Base-by-base conservation (phyloP, 306 rosid species). In the Malus asiatica region DNA sequence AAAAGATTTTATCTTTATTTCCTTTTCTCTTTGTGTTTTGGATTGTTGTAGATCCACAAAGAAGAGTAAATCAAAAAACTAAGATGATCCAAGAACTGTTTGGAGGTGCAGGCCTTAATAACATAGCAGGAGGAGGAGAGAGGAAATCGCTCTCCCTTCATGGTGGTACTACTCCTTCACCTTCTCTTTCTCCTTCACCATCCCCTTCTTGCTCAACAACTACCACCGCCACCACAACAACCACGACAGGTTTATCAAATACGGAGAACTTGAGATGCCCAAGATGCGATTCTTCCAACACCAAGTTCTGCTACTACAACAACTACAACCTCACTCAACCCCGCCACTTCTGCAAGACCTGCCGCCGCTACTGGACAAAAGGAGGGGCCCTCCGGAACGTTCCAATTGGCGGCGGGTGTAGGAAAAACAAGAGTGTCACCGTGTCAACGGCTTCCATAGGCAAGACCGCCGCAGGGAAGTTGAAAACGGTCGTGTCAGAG, bases 281-380 rank as follows among this genome's bases (percentile, higher is more conserved):
- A 2, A 66, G 96, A 14, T 91, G 96, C 44, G 92, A 91, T 70
- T 91, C 96, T 23, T 75, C 96, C 65, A 89, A 93, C 90, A 93
- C 98, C 20, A 93, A 93, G 86, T 93, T 93, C 74, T 93, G 98
- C 66, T 93, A 90, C 87, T 90, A 90, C 87, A 90, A 90, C 88
- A 90, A 90, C 88, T 90, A 90, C 88, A 94, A 94, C 82, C 96
- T 94, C 77, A 91, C 98, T 33, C 98, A 94, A 86, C 98, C 98
- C 3, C 98, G 98, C 48, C 96, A 94, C 83, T 94, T 94, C 87
- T 94, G 98, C 88, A 94, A 94, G 86, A 90, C 97, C 8, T 94
- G 98, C 65, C 98, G 98, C 80, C 94, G 98, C 5, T 94, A 94
- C 81, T 94, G 98, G 96, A 90, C 96, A 45, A 88, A 88, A 83